Percentiles rank a stretch among this genome's conserved stretches.
phyloP scores from a whole-genome alignment of 2,329 filamentous ascomycete genomes.

The Aspergillus sp. region DNA sequence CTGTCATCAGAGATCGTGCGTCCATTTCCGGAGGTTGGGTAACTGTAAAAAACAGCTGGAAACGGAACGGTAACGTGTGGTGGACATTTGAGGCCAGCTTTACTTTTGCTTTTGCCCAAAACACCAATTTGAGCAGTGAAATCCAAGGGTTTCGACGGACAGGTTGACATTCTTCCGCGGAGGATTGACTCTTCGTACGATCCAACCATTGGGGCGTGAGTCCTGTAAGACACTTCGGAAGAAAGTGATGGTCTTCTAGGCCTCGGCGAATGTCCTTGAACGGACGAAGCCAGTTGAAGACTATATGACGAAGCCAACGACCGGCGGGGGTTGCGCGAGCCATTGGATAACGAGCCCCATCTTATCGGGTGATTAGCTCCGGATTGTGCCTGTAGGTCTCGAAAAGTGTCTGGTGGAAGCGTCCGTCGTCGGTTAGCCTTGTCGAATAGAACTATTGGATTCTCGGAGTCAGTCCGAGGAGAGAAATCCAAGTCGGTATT shows the following conservation, averaged over 20 bases:
- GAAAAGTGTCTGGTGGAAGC: slow-evolving; percentile 62
- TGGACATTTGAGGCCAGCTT: slow-evolving; percentile 78
- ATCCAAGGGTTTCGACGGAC: slow-evolving; percentile 84
- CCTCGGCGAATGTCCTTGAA: slow-evolving; percentile 37
- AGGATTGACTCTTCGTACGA: slow-evolving; percentile 98
- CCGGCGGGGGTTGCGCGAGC: slow-evolving; percentile 75
- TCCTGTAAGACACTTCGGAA: slow-evolving; percentile 73
- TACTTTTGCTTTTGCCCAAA: slow-evolving; percentile 84
- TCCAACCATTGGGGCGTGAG: slow-evolving; percentile 93
- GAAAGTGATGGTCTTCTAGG: slow-evolving; percentile 68
- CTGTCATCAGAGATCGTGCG: slow-evolving; percentile 72
- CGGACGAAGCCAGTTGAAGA: slow-evolving; percentile 49
- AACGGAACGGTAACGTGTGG: slow-evolving; percentile 88
- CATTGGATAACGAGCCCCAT: slow-evolving; percentile 63
- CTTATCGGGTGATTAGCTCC: slow-evolving; percentile 47
- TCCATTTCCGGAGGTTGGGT: slow-evolving; percentile 66
- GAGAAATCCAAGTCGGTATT: slow-evolving; percentile 73
- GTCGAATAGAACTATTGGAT: slow-evolving; percentile 49
- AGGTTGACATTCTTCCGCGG: slow-evolving; percentile 93
- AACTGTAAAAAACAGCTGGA: slow-evolving; percentile 94
- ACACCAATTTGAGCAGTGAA: slow-evolving; percentile 96
- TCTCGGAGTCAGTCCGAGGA: slow-evolving; percentile 52
- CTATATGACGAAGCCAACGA: slow-evolving; percentile 65
- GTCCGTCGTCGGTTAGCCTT: slow-evolving; percentile 67
- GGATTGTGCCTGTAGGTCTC: slow-evolving; percentile 46